Conservation (phyloP, 257 asterid species). For the Mitragyna speciosa region DNA sequence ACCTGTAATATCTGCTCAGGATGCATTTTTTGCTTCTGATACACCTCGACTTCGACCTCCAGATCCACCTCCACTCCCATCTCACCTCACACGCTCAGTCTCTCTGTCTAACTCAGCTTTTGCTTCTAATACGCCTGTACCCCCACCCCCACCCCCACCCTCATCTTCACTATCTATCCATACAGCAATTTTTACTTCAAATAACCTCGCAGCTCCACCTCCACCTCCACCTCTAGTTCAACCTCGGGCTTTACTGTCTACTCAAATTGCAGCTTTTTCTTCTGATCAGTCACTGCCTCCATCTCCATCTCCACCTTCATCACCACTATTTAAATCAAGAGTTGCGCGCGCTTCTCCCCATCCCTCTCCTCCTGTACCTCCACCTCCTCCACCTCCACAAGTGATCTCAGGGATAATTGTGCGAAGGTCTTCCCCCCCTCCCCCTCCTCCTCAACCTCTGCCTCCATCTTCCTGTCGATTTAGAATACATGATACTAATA, state of each 20-base stretch:
- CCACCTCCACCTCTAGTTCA: slow-evolving; percentile 38
- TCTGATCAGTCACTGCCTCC: slow-evolving; percentile 24
- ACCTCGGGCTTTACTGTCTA: slow-evolving; percentile 21
- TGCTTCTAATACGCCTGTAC: slow-evolving; percentile 15
- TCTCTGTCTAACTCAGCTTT: slow-evolving; percentile 15
- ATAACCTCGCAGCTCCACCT: slow-evolving; percentile 26
- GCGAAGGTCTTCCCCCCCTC: slow-evolving; percentile 21
- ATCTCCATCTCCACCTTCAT: slow-evolving; percentile 7
- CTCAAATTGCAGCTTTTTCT: slow-evolving; percentile 15
- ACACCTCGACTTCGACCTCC: slow-evolving; percentile 19
- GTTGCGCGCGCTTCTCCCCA: slow-evolving; percentile 9
- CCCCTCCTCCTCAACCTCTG: slow-evolving; percentile 30
- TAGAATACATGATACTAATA: slow-evolving; percentile 29
- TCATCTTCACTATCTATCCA: slow-evolving; percentile 26
- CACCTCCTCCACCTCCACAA: slow-evolving; percentile 24
- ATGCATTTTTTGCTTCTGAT: slow-evolving; percentile 16
- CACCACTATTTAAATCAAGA: neutral
- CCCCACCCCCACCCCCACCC: slow-evolving; percentile 28
- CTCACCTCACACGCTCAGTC: slow-evolving; percentile 29
- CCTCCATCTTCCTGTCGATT: slow-evolving; percentile 31
- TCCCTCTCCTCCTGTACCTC: slow-evolving; percentile 23
- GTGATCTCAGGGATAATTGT: slow-evolving; percentile 24
- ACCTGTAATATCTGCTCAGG: slow-evolving; percentile 10
- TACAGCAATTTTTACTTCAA: neutral
- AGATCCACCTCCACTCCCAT: slow-evolving; percentile 21